A percentile compares a stretch with the other conserved stretches of the same genome.
Conservation (phyloP, 495 filamentous ascomycete genomes). For the Penicillium lividum region DNA sequence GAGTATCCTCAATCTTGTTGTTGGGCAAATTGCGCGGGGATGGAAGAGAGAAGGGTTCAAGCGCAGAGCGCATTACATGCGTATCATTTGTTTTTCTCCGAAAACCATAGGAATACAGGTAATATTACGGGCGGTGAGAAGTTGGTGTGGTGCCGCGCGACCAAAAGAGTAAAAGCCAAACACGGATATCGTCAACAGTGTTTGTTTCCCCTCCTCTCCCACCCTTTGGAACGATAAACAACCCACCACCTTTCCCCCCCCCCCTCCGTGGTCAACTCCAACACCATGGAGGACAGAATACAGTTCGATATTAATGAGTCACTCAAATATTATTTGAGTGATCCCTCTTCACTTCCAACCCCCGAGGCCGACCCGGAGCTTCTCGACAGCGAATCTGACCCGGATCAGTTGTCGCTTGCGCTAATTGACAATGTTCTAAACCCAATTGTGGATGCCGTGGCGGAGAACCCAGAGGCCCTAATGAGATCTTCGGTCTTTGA, state of each 20-base stretch:
- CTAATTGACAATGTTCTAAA: slow-evolving; percentile 85
- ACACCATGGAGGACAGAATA: slow-evolving; percentile 70
- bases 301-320: slow-evolving; percentile 94
- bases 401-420: slow-evolving; percentile 73
- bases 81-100: slow-evolving; percentile 22
- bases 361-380: slow-evolving; percentile 82
- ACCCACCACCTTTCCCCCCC: slow-evolving; percentile 6
- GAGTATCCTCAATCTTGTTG: not conserved
- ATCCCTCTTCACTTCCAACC: slow-evolving; percentile 80
- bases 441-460: slow-evolving; percentile 89
- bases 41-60: not conserved
- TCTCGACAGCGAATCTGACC: slow-evolving; percentile 88
- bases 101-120: slow-evolving; percentile 16
- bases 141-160: not conserved
- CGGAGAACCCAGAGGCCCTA: slow-evolving; percentile 86
- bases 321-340: slow-evolving; percentile 92
- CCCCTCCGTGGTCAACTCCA: slow-evolving; percentile 11
- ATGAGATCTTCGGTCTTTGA: slow-evolving; percentile 77
- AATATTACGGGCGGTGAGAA: slow-evolving; percentile 20
- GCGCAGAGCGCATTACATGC: slow-evolving; percentile 3
- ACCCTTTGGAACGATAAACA: slow-evolving; percentile 6
- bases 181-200: slow-evolving; percentile 27
- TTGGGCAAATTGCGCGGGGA: not conserved
- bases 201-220: slow-evolving; percentile 20
- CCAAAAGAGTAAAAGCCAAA: slow-evolving; percentile 35